Conservation (phyloP, 2,329 filamentous ascomycete genomes). For the Bipolaris bicolor region DNA sequence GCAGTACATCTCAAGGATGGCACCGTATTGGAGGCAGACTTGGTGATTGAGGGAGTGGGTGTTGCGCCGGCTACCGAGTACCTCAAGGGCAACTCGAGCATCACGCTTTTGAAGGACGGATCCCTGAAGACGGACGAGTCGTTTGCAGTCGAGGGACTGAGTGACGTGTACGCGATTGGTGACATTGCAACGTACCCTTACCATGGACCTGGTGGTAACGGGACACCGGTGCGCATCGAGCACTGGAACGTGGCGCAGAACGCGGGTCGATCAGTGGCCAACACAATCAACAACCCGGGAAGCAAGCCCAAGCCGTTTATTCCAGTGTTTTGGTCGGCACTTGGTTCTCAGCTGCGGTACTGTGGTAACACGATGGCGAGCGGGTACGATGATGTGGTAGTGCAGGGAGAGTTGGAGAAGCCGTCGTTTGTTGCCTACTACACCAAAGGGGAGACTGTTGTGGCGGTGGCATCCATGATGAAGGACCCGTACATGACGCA, state of each 20-base stretch:
- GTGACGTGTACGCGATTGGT: conserved; percentile 89
- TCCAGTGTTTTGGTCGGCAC: conserved; percentile 94
- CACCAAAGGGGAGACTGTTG: conserved; percentile 80
- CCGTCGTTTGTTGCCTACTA: conserved; percentile 91
- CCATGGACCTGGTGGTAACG: conserved; percentile 82
- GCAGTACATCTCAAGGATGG: conserved; percentile 84
- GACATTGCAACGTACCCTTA: conserved; percentile 97
- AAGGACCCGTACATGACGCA: conserved; percentile 77
- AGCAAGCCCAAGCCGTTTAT: conserved; percentile 75
- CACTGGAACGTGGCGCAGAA: conserved; percentile 99
- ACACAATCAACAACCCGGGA: conserved; percentile 72
- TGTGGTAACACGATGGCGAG: conserved; percentile 78
- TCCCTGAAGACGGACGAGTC: conserved; percentile 80
- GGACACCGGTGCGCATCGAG: conserved; percentile 80
- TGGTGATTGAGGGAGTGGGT: conserved; percentile 90
- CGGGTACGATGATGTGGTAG: conserved; percentile 84
- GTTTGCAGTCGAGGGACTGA: conserved; percentile 76
- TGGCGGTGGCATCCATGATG: conserved; percentile 90
- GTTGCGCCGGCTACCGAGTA: conserved; percentile 86
- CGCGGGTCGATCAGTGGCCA: conserved; percentile 78
- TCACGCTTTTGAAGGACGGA: conserved; percentile 81
- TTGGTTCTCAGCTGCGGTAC: conserved; percentile 89
- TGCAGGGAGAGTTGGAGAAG: conserved; percentile 73
- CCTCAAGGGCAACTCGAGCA: conserved; percentile 71
- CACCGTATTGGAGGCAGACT: conserved; percentile 80